phyloP scores from a whole-genome alignment of 2,329 filamentous ascomycete genomes.

The Pseudopithomyces chartarum region DNA sequence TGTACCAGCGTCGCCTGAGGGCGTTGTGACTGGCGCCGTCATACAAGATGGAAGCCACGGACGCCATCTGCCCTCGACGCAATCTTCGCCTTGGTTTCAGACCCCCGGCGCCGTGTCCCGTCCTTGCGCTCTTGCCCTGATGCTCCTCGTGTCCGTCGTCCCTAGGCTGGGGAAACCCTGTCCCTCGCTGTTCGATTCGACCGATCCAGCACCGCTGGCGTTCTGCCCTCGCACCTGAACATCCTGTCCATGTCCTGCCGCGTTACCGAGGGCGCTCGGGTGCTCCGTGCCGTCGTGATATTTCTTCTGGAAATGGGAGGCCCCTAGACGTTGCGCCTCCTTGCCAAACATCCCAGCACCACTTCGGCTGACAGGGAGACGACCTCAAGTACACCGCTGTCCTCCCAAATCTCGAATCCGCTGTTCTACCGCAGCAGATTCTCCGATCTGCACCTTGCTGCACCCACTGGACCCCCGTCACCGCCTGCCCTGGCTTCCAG shows the following conservation, averaged over 20 bases:
- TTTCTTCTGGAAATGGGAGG: constrained; percentile 3
- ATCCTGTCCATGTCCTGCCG: constrained; percentile 14
- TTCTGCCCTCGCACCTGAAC: constrained; percentile 16
- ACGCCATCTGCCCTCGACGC: constrained; percentile 34
- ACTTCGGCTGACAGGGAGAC: background rate
- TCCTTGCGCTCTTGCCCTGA: constrained; percentile 6
- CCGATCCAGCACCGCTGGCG: constrained; percentile 21
- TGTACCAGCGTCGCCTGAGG: constrained; percentile 15
- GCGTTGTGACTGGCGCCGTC: constrained; percentile 27
- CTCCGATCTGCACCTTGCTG: constrained; percentile 14
- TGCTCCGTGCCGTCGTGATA: constrained; percentile 1
- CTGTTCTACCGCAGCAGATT: constrained; percentile 16
- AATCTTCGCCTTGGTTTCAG: constrained; percentile 27
- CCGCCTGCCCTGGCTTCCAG: constrained; percentile 9
- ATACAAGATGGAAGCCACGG: constrained; percentile 33
- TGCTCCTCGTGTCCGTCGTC: constrained; percentile 16
- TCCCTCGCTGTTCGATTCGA: constrained; percentile 10
- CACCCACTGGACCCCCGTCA: constrained; percentile 9
- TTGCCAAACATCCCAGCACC: background rate
- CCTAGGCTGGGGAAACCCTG: constrained; percentile 14
- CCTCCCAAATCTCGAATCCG: background rate
- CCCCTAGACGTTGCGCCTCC: constrained; percentile 1
- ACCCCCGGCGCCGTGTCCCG: constrained; percentile 20
- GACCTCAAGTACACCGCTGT: background rate
- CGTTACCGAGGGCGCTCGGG: constrained; percentile 6